Conservation (phyloP, 495 filamentous ascomycete genomes). For the Penicillium ucsense region DNA sequence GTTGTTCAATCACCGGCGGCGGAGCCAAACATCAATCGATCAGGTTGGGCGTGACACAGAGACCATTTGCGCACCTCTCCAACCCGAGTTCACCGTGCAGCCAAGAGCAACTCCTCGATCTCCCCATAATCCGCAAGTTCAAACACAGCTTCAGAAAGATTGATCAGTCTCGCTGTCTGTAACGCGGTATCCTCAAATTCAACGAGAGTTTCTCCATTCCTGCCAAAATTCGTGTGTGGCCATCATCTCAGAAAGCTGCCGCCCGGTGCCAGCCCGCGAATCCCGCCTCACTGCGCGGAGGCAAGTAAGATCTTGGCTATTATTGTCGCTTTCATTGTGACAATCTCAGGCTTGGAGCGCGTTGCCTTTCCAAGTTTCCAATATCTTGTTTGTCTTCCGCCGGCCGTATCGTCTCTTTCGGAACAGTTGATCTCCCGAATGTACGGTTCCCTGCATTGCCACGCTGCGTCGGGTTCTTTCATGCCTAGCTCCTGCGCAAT, state of each 20-base stretch:
- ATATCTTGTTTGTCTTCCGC: too few relatives aligned
- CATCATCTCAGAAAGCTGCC: slow-evolving; percentile 6
- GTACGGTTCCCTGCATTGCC: slow-evolving; percentile 4
- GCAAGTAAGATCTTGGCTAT: slow-evolving; percentile 1
- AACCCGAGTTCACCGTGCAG: slow-evolving; percentile 10
- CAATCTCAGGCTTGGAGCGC: too few relatives aligned
- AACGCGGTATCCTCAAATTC: neutral
- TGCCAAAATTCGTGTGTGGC: neutral
- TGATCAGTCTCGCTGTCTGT: neutral
- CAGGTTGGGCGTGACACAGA: slow-evolving; percentile 1
- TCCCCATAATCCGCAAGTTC: slow-evolving; percentile 5
- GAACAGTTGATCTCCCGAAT: neutral
- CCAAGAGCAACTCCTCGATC: slow-evolving; percentile 2
- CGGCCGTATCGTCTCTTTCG: neutral
- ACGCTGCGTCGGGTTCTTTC: slow-evolving; percentile 4
- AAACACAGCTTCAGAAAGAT: slow-evolving; percentile 8
- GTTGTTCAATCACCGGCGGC: too few relatives aligned
- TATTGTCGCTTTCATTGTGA: neutral
- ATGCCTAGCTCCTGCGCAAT: neutral
- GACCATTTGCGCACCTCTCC: slow-evolving; percentile 6
- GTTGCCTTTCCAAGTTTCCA: too few relatives aligned
- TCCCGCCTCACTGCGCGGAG: slow-evolving; percentile 8
- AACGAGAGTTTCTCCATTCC: neutral
- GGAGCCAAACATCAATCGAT: neutral
- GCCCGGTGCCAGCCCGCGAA: slow-evolving; percentile 17